phyloP scores from a whole-genome alignment of 257 asterid genomes.

The Echites panduratus region DNA sequence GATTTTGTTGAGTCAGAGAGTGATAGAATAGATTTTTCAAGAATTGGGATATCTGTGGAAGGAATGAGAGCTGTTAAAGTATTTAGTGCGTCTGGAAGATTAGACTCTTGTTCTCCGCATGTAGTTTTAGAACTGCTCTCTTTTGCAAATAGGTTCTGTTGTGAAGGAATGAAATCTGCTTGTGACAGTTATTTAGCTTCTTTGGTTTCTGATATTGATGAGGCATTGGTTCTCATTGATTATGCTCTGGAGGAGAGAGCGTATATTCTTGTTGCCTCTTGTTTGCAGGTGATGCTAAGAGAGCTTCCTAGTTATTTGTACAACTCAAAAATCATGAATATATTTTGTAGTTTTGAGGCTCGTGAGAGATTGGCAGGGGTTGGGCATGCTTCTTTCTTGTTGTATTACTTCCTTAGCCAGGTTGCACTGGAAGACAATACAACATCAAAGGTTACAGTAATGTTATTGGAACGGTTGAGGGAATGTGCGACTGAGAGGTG shows the following conservation, averaged over 20 bases:
- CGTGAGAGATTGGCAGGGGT: constrained; percentile 29
- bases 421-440: constrained; percentile 41
- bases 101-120: constrained; percentile 27
- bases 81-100: constrained; percentile 30
- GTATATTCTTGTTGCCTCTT: constrained; percentile 34
- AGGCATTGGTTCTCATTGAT: constrained; percentile 41
- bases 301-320: constrained; percentile 38
- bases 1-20: constrained; percentile 36
- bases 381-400: constrained; percentile 40
- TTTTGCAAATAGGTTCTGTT: constrained; percentile 49
- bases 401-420: constrained; percentile 46
- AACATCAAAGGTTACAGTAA: constrained; percentile 35
- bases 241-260: constrained; percentile 50
- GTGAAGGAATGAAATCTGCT: constrained; percentile 42
- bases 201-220: constrained; percentile 36
- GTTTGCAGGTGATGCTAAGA: constrained; percentile 46
- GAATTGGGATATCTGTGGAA: constrained; percentile 37
- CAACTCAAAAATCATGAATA: constrained; percentile 32
- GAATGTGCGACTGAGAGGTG: constrained; percentile 44
- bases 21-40: constrained; percentile 36
- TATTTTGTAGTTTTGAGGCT: constrained; percentile 43
- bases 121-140: constrained; percentile 38
- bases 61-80: constrained; percentile 36
- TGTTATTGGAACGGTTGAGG: constrained; percentile 36
- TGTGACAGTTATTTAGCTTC: constrained; percentile 40